Evolutionary conservation across 306 rosid species (phyloP).

Genomic region (Prunus mongolica): DNA sequence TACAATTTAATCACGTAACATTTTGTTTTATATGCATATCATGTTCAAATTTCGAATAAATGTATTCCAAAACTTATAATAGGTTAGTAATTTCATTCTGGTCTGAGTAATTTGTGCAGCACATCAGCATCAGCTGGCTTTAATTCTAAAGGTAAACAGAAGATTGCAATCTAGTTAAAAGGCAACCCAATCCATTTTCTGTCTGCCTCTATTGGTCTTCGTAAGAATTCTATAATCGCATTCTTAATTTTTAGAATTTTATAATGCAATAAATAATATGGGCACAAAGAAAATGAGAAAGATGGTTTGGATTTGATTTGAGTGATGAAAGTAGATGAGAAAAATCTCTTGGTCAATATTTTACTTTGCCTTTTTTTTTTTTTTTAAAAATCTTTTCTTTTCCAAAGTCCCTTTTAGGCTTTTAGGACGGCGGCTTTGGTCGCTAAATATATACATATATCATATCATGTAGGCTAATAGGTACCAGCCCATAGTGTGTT

Average conservation of each 20-base stretch:
- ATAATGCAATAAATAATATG: not conserved
- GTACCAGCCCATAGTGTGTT: not conserved
- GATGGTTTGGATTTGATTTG: not conserved
- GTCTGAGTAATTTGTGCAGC: no score
- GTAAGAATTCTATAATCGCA: not conserved
- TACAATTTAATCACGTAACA: no score
- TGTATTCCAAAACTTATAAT: no score
- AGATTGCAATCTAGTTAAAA: not conserved
- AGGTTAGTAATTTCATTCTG: no score
- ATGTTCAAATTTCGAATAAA: not conserved
- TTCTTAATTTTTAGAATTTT: not conserved
- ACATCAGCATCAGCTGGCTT: not conserved
- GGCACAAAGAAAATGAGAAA: not conserved
- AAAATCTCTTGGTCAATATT: not conserved
- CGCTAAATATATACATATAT: not conserved
- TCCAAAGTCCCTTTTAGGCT: not conserved
- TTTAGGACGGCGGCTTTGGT: conserved; percentile 13
- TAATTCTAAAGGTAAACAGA: not conserved
- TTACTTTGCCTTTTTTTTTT: not conserved
- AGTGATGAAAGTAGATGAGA: not conserved
- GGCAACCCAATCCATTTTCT: not conserved
- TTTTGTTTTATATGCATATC: no score
- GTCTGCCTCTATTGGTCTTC: not conserved
- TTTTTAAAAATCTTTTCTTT: not conserved
- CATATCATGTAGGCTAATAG: no score